Evolutionary conservation across 495 filamentous ascomycete genomes (phyloP), one percentile per base, ranked within the genome.

Genomic region (Trichoderma erinaceum): DNA sequence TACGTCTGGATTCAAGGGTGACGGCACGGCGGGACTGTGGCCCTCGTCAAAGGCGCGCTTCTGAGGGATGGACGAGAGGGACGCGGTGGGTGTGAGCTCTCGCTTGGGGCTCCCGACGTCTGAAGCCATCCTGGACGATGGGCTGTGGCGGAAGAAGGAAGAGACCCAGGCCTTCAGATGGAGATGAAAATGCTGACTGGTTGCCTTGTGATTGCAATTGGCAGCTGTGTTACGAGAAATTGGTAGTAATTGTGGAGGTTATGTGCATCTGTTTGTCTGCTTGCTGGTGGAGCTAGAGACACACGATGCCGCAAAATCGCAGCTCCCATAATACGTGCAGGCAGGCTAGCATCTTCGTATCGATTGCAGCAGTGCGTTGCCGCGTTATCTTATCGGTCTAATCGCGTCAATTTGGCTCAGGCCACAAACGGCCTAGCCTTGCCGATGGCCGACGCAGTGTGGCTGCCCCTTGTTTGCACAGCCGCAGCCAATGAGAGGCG

Each of bases 1-100:
- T 13, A 77, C 78, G 63, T 88, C 86, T 25, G 86, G 86, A 67
- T 89, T 89, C 15, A 89, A 78, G 5, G 87, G 87, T 15, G 87
- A 89, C 1, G 87, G 81, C 11, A 88, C 80, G 1, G 86, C 78
- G 3, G 87, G 87, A 71, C 85, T 80, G 72, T 84, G 81, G 64
- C 85, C 82, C 70, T 82, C 78, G 29, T 81, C 77, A 69, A 78
- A 79, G 65, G 77, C 74, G 67, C 82, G 83, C 73, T 89, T 89
- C 71, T 86, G 84, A 2, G 87, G 88, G 52, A 89, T 73, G 35
- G 79, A 77, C 61, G 84, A 77, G 70, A 76, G 67, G 50, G 73
- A 63, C 43, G 73, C 70, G 5, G 69, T n/a, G n/a, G 73, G 73
- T 7, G 77, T 83, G 21, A 67, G 61, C 58, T 71, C 69, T 48